Percentiles rank a stretch among this genome's conserved stretches.
These are phyloP conservation scores for Albophoma yamanashiensis DNA, from an alignment of 2,329 filamentous ascomycete species.

Conservation along the genomic window DNA sequence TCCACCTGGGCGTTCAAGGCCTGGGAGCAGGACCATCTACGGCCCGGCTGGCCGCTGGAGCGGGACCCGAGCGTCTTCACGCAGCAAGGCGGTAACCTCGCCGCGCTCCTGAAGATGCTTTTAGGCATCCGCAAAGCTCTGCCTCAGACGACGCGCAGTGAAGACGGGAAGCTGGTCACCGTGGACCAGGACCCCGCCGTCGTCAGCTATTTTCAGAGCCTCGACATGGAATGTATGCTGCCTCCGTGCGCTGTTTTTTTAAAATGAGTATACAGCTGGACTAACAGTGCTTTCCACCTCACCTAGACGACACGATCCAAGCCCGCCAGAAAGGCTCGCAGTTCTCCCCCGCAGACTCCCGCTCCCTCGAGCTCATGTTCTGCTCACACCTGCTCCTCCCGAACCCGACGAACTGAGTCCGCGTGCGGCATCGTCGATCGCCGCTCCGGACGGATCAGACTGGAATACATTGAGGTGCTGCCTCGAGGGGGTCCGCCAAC, in stretches of 20 bases:
- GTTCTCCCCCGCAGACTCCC: constrained; percentile 38
- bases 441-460: not conserved
- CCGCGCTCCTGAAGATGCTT: constrained; percentile 49
- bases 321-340: constrained; percentile 38
- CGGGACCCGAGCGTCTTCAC: constrained; percentile 44
- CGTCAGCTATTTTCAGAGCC: constrained; percentile 40
- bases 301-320: constrained; percentile 21
- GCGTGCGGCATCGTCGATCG: not conserved
- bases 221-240: constrained; percentile 47
- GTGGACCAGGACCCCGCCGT: constrained; percentile 35
- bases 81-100: constrained; percentile 47
- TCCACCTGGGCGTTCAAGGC: constrained; percentile 59
- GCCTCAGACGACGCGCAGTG: constrained; percentile 37
- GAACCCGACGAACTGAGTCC: constrained; percentile 9
- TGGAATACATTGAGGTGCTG: not conserved
- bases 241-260: not conserved
- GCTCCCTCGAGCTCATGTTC: constrained; percentile 39
- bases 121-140: constrained; percentile 49
- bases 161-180: constrained; percentile 37
- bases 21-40: constrained; percentile 52
- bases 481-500: not conserved
- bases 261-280: not conserved
- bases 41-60: constrained; percentile 51
- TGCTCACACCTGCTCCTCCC: constrained; percentile 36
- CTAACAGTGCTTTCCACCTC: not conserved